Evolutionary conservation across 306 rosid species (phyloP), one percentile per base, ranked within the genome.

Genomic region (Mimosa pudica): DNA sequence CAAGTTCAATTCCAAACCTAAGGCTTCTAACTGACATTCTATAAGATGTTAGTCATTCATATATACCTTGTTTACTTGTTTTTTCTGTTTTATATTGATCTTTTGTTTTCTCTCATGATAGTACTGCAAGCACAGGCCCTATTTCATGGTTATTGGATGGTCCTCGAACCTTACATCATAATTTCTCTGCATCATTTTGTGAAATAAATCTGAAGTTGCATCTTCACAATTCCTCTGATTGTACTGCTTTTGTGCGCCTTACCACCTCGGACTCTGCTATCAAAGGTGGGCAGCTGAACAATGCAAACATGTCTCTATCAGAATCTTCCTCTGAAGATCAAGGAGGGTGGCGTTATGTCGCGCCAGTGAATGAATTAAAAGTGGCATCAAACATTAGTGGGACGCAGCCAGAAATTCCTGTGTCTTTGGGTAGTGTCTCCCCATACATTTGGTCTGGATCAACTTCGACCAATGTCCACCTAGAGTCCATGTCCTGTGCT

Each of bases 141-240:
- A 91, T 95, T 85, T 90, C 90, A 4, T 95, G 99, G 99, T 88
- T 86, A 72, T 73, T 95, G 73, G 92, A 91, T 11, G 98, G 97
- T 73, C 98, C 98, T 84, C 90, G 80, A 76, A 90, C 86, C 61
- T 63, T 90, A 30, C 79, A 88, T 52, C 98, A 95, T 77, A 82
- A 95, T 87, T 93, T 95, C 89, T 85, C 89, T 57, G 38, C 86
- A 35, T 86, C 95, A 20, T 85, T 93, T 70, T 88, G 93, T 36
- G 97, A 93, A 87, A 82, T 93, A 76, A 89, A 87, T 75, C 82
- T 95, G 65, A 86, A 80, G 81, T 90, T 95, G 99, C 89, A 80
- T 20, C 81, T 95, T 77, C 83, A 82, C 89, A 95, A 95, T 87
- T 89, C 96, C 13, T 83, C 96, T 4, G 83, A 82, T 45, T 82